phyloP scores from a whole-genome alignment of 1,139 yeast genomes.

The Protomyces gravidus region DNA sequence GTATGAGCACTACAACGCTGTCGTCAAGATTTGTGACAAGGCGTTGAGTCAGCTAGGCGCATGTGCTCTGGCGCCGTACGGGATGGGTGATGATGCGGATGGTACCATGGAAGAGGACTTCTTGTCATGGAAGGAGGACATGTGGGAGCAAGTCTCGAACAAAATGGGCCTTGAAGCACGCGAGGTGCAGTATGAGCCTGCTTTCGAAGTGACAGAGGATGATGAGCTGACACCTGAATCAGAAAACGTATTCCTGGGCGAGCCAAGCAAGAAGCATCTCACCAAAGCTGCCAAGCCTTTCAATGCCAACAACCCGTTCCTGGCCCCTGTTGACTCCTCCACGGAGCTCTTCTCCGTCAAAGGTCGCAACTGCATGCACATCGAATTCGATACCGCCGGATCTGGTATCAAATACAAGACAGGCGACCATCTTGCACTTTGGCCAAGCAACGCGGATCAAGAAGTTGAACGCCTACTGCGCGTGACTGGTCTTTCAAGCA shows the following conservation, averaged over 20 bases:
- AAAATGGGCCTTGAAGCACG: slow-evolving; percentile 61
- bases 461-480: slow-evolving; percentile 61
- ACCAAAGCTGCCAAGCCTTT: slow-evolving; percentile 66
- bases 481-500: slow-evolving; percentile 58
- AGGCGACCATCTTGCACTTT: slow-evolving; percentile 91
- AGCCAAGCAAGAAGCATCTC: slow-evolving; percentile 67
- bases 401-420: slow-evolving; percentile 81
- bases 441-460: slow-evolving; percentile 86
- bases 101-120: slow-evolving; percentile 96
- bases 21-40: slow-evolving; percentile 60
- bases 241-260: slow-evolving; percentile 67
- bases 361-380: slow-evolving; percentile 79
- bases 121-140: slow-evolving; percentile 81
- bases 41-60: slow-evolving; percentile 63
- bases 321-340: slow-evolving; percentile 61
- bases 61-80: slow-evolving; percentile 62
- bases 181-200: slow-evolving; percentile 68
- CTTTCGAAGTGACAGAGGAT: slow-evolving; percentile 48
- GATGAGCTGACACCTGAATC: slow-evolving; percentile 38
- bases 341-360: slow-evolving; percentile 66
- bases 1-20: slow-evolving; percentile 82
- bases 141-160: slow-evolving; percentile 39
- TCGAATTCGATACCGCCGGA: slow-evolving; percentile 74
- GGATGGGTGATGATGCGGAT: slow-evolving; percentile 91
- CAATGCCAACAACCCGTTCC: slow-evolving; percentile 74